Percentiles rank a stretch among this genome's conserved stretches.
Evolutionary conservation across 176 grass and related monocot genomes (phyloP).

Genomic region (Eragrostis nindensis): DNA sequence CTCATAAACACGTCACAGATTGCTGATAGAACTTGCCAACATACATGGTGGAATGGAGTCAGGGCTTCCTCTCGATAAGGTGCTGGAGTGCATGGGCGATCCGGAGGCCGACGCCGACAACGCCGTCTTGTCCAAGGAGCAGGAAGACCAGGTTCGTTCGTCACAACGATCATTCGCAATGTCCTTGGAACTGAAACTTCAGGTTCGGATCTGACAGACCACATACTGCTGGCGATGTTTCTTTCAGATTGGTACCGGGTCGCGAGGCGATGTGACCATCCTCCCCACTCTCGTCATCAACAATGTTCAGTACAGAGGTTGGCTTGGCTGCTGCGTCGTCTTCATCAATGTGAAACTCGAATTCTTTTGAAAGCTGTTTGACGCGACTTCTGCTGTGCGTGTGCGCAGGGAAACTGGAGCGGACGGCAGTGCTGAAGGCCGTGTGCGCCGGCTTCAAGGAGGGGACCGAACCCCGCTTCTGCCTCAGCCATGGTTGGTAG

Average conservation of each 20-base stretch:
- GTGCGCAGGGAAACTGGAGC: conserved; percentile 76
- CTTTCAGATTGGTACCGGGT: conserved; percentile 69
- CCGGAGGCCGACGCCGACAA: conserved; percentile 91
- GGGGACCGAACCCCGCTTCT: conserved; percentile 81
- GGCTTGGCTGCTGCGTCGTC: not conserved
- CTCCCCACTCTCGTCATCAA: conserved; percentile 93
- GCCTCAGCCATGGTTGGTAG: conserved; percentile 76
- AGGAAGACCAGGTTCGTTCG: conserved; percentile 67
- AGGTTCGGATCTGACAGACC: not conserved
- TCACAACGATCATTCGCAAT: not conserved
- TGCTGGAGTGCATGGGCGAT: conserved; percentile 91
- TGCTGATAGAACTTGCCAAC: not conserved
- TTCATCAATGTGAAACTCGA: not conserved
- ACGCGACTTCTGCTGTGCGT: not conserved
- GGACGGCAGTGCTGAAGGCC: conserved; percentile 87
- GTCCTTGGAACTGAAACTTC: no score
- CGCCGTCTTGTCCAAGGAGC: conserved; percentile 78
- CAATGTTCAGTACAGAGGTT: conserved; percentile 98
- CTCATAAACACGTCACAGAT: not conserved
- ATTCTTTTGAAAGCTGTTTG: not conserved
- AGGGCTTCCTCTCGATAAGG: conserved; percentile 67
- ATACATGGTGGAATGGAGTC: not conserved
- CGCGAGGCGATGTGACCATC: conserved; percentile 87
- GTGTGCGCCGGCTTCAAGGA: conserved; percentile 95
- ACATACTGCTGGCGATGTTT: conserved; percentile 50